Evolutionary conservation across 2,329 filamentous ascomycete genomes (phyloP), one percentile per base, ranked within the genome.

Genomic region (Niveomyces coronatus): DNA sequence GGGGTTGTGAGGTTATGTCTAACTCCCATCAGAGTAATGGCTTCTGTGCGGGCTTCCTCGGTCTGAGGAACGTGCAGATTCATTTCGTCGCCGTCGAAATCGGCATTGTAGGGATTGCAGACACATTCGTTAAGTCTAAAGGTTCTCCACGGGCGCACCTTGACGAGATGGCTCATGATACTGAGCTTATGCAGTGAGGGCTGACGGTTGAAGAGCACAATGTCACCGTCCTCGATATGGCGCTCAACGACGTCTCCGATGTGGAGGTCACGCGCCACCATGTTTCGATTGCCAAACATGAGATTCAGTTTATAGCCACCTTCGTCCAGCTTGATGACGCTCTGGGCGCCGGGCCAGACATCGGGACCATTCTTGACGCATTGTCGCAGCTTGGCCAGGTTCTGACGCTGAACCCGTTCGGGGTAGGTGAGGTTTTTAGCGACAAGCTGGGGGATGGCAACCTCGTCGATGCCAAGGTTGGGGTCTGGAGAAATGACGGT

Each of bases 1-100:
- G 91, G 91, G 0, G 91, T 98, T 4, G 83, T 83, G 42, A 98
- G 62, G 56, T 98, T 98, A 67, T 96, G 79, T 63, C 95, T 94
- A 40, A 98, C 88, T 29, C 91, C 91, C 91, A 98, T 98, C 33
- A 98, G 66, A 48, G 89, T 87, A 52, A 93, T 93, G 1, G 91
- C 91, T 61, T 98, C 91, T 3, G 89, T 85, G 41, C 91, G 76
- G 9, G 91, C 89, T 61, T 98, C 91, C 63, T 98, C 91, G 0
- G 91, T 96, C 56, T 98, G 91, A 3, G 91, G 91, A 13, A 98
- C 88, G 61, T 98, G 91, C 33, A 98, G 64, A 51, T 98, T 98
- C 91, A 98, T 98, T 60, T 98, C 91, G 51, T 98, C 91, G 43
- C 91, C 91, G 52, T 98, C 91, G 49, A 98, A 98, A 74, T 98